These are phyloP conservation scores for Curvularia spicifera DNA, from an alignment of 2,329 filamentous ascomycete species.

Conservation along the genomic window DNA sequence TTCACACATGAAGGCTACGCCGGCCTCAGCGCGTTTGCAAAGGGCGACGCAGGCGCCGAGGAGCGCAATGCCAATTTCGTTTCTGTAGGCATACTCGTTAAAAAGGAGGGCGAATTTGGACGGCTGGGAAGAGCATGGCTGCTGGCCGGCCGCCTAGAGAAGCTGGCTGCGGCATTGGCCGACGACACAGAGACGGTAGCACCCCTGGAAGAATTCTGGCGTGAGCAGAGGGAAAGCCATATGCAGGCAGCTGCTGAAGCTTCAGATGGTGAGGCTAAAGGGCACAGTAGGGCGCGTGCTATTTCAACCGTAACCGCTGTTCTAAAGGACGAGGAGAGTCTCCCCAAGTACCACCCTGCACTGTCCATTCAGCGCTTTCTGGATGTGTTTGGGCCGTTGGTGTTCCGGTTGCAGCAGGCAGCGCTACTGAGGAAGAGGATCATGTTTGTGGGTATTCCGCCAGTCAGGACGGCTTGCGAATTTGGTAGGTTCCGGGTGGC, in stretches of 20 bases:
- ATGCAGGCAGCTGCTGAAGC: background rate
- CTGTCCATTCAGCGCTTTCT: conserved; percentile 79
- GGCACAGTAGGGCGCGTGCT: conserved; percentile 42
- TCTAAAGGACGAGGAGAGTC: conserved; percentile 66
- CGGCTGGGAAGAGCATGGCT: conserved; percentile 87
- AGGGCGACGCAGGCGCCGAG: conserved; percentile 76
- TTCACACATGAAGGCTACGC: conserved; percentile 87
- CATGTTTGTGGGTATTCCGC: conserved; percentile 82
- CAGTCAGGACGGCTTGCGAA: conserved; percentile 84
- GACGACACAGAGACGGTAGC: conserved; percentile 67
- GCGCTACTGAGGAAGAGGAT: conserved; percentile 87
- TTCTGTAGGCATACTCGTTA: conserved; percentile 86
- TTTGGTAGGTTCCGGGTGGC: conserved; percentile 68
- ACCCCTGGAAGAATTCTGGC: conserved; percentile 82
- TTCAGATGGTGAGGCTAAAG: conserved; percentile 18
- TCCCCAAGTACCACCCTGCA: conserved; percentile 84
- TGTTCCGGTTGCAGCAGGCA: conserved; percentile 89
- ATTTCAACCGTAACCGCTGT: conserved; percentile 63
- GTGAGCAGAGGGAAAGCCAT: conserved; percentile 53
- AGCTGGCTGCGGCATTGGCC: conserved; percentile 70
- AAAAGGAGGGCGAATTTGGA: conserved; percentile 72
- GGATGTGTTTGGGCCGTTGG: conserved; percentile 84
- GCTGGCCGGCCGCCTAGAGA: conserved; percentile 77
- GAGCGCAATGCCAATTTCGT: conserved; percentile 91
- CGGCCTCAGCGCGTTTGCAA: conserved; percentile 90